Evolutionary conservation across 2,329 filamentous ascomycete species (phyloP), one percentile per base, ranked within the genome.

Genomic region (Exophiala calicioides): DNA sequence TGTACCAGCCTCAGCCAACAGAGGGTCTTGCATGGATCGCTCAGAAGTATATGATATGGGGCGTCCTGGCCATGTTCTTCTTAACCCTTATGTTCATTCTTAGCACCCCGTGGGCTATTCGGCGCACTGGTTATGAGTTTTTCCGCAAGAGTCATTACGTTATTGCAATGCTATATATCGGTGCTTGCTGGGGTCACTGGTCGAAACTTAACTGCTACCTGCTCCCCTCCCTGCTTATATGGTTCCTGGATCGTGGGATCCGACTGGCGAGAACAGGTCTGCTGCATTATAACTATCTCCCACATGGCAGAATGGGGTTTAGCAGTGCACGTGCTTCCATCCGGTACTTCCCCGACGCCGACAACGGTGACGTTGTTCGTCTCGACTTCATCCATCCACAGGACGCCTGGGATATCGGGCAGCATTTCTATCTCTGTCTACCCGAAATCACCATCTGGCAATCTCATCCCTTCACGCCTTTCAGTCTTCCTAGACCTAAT

Each of bases 131-230:
- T 2, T 88, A 90, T 64, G 86, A 90, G 59, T 82, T 85, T 66
- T 90, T 90, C 72, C 77, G 85, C 51, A 88, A 88, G 62, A 69
- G 78, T 0, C 86, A 90, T 62, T 88, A 88, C 57, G 71, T 88
- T 9, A 70, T 89, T 2, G 86, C 85, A 8, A 80, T 85, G 69
- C 64, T 89, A 3, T 90, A 88, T 64, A 78, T 90, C 9, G 86
- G 84, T 3, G 85, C 84, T 3, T 85, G 84, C 65, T 88, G 84
- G 78, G 85, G 77, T 1, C 86, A 90, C 61, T 90, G 86, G 86
- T 64, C 73, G 39, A 70, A 81, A 39, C 70, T 90, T 3, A 73
- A 77, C 35, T 86, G 82, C 61, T 89, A 85, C 69, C 74, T 89
- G 61, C 73, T 86, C 33, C 80, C 85, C 0, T 78, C 79, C 0